Base-by-base conservation (phyloP, 371 early-diverging fungal genomes). In the Conidiobolus incongruus region DNA sequence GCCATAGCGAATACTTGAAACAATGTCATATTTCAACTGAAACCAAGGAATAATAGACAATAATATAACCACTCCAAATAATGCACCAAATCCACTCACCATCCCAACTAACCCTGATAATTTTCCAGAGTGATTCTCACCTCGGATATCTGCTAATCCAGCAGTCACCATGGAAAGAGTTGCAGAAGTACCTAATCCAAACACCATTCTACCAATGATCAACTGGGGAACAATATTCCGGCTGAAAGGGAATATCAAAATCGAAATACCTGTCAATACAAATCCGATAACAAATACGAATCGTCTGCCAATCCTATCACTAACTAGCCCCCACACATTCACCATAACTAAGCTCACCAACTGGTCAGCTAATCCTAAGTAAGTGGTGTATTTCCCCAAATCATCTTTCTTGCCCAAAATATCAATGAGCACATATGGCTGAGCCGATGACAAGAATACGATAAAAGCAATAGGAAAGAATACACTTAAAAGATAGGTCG, bases 171-270 rank as follows among this genome's bases (percentile, higher is more conserved):
- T 82, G 19, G 72, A 52, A 2, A 69, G 66, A 4, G 65, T 55
- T 0, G 76, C 77, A 7, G 80, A 62, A 2, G 77, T 68, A 8
- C 86, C 86, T 13, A 77, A 35, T 0, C 76, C 68, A 54, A 69
- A 78, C 45, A 63, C 47, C 34, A 63, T 53, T 35, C 70, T 63
- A 50, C 60, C 57, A 37, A 61, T 51, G 24, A 70, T 38, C 55
- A 67, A 52, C 15, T 48, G 55, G 5, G 69, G 71, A 44, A 61
- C 62, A 3, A 65, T 52, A 37, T 57, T 56, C 30, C 48, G 40
- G 34, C 63, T 62, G 23, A 50, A 52, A 7, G 70, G 46, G 48
- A 58, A 70, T 16, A 59, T 41, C 30, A 52, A 46, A 16, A 76
- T 39, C 2, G 58, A 52, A 2, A 61, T 13, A 12, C 60, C 65